Conservation (phyloP, 192 early-diverging fungal species). For the Backusella parvicylindrica region DNA sequence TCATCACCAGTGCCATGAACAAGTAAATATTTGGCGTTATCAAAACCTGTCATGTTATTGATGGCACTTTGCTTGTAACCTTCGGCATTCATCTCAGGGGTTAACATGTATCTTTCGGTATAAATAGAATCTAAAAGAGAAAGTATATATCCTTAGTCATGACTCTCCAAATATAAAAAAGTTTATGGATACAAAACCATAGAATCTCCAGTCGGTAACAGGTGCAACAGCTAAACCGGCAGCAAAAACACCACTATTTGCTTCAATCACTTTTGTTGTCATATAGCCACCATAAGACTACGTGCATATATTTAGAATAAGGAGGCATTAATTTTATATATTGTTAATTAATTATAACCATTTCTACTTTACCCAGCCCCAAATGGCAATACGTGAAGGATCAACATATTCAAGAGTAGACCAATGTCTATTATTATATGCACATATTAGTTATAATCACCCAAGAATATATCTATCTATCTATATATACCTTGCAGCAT, state of each 20-base stretch:
- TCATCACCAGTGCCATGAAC: conserved; percentile 92
- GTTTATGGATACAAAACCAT: conserved; percentile 21
- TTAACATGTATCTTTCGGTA: conserved; percentile 96
- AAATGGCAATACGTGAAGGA: conserved; percentile 75
- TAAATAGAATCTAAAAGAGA: conserved; percentile 76
- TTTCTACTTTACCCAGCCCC: conserved; percentile 78
- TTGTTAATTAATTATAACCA: neutral
- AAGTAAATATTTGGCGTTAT: conserved; percentile 71
- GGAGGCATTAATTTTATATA: neutral
- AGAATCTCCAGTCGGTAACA: conserved; percentile 88
- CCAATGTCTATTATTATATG: conserved; percentile 38
- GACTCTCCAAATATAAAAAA: neutral
- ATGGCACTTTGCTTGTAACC: conserved; percentile 83
- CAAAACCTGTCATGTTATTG: conserved; percentile 78
- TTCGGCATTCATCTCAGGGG: conserved; percentile 67
- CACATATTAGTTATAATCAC: neutral
- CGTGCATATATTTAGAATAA: neutral
- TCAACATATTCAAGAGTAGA: conserved; percentile 74
- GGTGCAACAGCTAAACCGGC: conserved; percentile 94
- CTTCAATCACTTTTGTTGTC: conserved; percentile 82
- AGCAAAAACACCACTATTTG: conserved; percentile 75
- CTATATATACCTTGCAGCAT: conserved; percentile 65
- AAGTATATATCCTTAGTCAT: neutral
- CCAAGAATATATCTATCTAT: neutral
- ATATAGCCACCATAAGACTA: conserved; percentile 91